Conservation (phyloP, 2,329 filamentous ascomycete species). For the Neoascochyta sp. region DNA sequence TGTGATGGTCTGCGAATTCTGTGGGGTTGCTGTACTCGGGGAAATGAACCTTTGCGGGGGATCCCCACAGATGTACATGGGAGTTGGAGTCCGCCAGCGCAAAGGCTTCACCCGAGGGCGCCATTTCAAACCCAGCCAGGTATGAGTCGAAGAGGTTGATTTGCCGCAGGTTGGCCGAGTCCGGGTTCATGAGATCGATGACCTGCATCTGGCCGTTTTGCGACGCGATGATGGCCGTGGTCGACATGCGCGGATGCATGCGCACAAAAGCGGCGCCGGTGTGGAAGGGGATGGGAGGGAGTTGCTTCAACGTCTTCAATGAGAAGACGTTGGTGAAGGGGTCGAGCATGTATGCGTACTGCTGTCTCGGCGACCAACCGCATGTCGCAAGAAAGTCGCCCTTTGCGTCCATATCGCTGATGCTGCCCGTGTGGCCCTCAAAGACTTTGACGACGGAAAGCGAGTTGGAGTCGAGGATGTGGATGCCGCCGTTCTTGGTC, state of each 20-base stretch:
- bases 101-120: conserved; percentile 81
- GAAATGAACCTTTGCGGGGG: conserved; percentile 79
- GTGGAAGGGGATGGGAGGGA: conserved; percentile 88
- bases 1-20: conserved; percentile 66
- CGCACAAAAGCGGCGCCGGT: conserved; percentile 90
- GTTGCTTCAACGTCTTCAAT: conserved; percentile 80
- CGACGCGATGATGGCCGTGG: conserved; percentile 89
- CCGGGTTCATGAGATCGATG: conserved; percentile 90
- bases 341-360: conserved; percentile 78
- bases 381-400: conserved; percentile 95
- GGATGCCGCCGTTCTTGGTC: conserved; percentile 74
- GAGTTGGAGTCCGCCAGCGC: conserved; percentile 76
- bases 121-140: conserved; percentile 78
- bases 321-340: conserved; percentile 95
- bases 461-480: conserved; percentile 77
- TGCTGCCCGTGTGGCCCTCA: conserved; percentile 81
- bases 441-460: conserved; percentile 80
- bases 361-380: conserved; percentile 81
- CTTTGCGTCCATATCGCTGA: conserved; percentile 96
- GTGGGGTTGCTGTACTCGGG: conserved; percentile 72
- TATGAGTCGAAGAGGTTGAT: conserved; percentile 69
- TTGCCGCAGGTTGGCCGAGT: conserved; percentile 79
- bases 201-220: conserved; percentile 92
- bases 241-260: conserved; percentile 94
- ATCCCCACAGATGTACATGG: conserved; percentile 82